Evolutionary conservation across 257 asterid species (phyloP).

Genomic region (Hygrophila difformis): DNA sequence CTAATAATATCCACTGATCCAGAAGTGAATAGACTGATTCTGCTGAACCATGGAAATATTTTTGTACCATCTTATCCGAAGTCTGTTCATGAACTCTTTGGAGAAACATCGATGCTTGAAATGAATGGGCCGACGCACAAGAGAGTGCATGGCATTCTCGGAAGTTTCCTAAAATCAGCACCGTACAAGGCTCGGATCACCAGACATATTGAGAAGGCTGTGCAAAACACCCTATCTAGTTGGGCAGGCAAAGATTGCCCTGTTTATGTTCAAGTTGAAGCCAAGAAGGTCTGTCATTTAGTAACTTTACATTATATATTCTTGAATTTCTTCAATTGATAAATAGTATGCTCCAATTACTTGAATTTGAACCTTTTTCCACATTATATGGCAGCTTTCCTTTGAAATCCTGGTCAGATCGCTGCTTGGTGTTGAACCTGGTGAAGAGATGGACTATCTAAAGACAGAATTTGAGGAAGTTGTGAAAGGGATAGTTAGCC

Average conservation of each 20-base stretch:
- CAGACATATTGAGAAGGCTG: conserved; percentile 40
- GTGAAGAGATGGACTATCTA: too few relatives aligned
- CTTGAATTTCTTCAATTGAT: too few relatives aligned
- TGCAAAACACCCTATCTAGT: conserved; percentile 37
- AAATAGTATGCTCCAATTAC: too few relatives aligned
- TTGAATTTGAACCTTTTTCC: too few relatives aligned
- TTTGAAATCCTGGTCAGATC: too few relatives aligned
- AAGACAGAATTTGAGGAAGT: too few relatives aligned
- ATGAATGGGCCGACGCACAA: conserved; percentile 68
- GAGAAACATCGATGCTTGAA: conserved; percentile 71
- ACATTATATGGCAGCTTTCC: too few relatives aligned
- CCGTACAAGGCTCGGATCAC: conserved; percentile 62
- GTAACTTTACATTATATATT: too few relatives aligned
- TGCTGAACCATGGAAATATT: conserved; percentile 57
- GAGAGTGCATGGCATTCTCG: conserved; percentile 59
- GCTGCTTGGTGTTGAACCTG: too few relatives aligned
- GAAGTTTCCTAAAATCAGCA: conserved; percentile 65
- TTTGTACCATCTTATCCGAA: conserved; percentile 80
- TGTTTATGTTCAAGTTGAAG: conserved; percentile 59
- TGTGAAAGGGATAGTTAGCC: too few relatives aligned
- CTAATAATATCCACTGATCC: conserved; percentile 85
- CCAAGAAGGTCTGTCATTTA: conserved; percentile 59
- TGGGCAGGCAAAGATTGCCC: conserved; percentile 34
- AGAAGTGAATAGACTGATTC: conserved; percentile 55
- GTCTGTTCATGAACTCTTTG: conserved; percentile 76